phyloP scores from a whole-genome alignment of 2,329 filamentous ascomycete species.

The Phaeomoniella chlamydospora region DNA sequence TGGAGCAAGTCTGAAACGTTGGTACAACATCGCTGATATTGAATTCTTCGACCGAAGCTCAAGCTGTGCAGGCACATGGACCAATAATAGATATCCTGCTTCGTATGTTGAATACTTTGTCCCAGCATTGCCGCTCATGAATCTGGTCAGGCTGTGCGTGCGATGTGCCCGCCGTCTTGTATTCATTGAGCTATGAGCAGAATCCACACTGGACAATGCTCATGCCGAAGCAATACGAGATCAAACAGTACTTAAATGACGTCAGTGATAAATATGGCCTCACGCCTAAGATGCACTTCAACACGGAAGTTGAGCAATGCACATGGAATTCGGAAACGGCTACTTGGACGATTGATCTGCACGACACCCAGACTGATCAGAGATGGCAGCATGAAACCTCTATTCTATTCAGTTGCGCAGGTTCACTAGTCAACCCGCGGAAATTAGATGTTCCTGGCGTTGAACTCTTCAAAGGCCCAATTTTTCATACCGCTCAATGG shows the following conservation, averaged over 20 bases:
- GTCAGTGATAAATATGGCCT: constrained; percentile 37
- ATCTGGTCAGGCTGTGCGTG: constrained; percentile 42
- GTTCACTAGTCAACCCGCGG: constrained; percentile 39
- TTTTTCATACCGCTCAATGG: constrained; percentile 31
- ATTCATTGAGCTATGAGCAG: constrained; percentile 41
- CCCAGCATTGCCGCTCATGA: no score
- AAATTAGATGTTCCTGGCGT: constrained; percentile 17
- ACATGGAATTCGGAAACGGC: constrained; percentile 36
- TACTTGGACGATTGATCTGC: constrained; percentile 40
- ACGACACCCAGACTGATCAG: constrained; percentile 35
- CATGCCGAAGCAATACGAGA: constrained; percentile 33
- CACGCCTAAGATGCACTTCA: constrained; percentile 42
- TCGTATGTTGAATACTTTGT: no score
- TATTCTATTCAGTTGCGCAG: constrained; percentile 39
- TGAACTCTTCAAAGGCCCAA: constrained; percentile 20
- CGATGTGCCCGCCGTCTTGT: constrained; percentile 41
- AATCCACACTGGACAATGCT: constrained; percentile 37
- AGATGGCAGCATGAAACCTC: constrained; percentile 39
- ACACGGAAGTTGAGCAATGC: constrained; percentile 39
- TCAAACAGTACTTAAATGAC: constrained; percentile 35
- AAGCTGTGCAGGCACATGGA: constrained; percentile 50
- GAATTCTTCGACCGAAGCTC: constrained; percentile 44
- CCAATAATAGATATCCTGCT: constrained; percentile 44
- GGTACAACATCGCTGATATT: constrained; percentile 44
- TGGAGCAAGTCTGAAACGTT: constrained; percentile 42